phyloP scores from a whole-genome alignment of 129 eudicot species.

The Sambucus nigra region DNA sequence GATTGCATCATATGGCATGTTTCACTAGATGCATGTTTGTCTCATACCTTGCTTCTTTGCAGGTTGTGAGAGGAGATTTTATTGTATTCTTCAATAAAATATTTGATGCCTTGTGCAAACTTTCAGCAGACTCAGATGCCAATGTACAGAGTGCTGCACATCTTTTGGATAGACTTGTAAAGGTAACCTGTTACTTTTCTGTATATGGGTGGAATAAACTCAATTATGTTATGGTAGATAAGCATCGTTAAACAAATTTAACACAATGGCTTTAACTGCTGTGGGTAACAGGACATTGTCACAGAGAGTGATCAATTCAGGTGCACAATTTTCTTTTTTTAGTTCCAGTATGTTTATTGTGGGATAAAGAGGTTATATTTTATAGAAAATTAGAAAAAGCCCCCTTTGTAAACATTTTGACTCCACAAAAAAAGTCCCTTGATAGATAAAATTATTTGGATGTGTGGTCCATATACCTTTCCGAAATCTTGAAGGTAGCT shows the following conservation, averaged over 20 bases:
- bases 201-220: neutral
- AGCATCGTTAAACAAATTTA: neutral
- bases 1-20: neutral
- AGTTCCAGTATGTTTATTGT: neutral
- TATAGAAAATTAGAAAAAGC: neutral
- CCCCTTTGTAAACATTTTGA: no score
- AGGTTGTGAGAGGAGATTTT: constrained; percentile 98
- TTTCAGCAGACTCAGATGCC: constrained; percentile 95
- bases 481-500: no score
- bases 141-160: constrained; percentile 99
- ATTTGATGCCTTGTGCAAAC: constrained; percentile 95
- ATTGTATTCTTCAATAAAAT: constrained; percentile 94
- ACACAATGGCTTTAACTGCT: constrained; percentile 16
- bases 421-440: no score
- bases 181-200: constrained; percentile 27
- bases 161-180: constrained; percentile 95
- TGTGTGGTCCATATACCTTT: no score
- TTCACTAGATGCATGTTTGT: constrained; percentile 11
- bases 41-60: constrained; percentile 34
- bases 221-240: neutral
- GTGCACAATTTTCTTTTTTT: constrained; percentile 30
- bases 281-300: constrained; percentile 72
- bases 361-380: neutral
- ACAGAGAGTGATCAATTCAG: constrained; percentile 97
- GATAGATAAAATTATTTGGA: no score